A percentile compares a stretch with the other conserved stretches of the same genome.
Evolutionary conservation across 2,329 filamentous ascomycete species (phyloP).

Genomic region (Ophiocordyceps australis): DNA sequence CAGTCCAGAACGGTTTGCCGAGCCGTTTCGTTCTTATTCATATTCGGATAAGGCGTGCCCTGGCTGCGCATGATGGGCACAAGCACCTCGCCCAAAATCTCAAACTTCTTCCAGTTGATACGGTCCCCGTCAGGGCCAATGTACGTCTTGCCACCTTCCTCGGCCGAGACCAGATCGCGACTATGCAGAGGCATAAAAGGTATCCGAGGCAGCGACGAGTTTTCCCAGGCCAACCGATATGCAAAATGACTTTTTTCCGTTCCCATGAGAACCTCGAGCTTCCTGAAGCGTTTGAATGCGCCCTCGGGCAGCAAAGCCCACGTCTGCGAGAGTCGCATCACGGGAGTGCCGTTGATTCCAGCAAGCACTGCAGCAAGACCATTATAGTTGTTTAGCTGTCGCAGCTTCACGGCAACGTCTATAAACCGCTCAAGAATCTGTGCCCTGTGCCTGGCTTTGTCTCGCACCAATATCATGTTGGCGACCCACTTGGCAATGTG

Average conservation of each 20-base stretch:
- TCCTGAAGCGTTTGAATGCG: conserved; percentile 68
- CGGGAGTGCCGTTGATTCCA: conserved; percentile 73
- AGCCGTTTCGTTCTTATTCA: conserved; percentile 50
- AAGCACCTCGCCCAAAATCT: conserved; percentile 84
- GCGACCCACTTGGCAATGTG: conserved; percentile 69
- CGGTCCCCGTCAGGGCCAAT: conserved; percentile 53
- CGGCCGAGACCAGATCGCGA: conserved; percentile 77
- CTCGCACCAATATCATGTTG: conserved; percentile 71
- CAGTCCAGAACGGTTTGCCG: conserved; percentile 66
- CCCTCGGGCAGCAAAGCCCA: conserved; percentile 53
- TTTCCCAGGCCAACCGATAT: conserved; percentile 95
- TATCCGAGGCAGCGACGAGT: conserved; percentile 75
- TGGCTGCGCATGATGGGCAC: conserved; percentile 86
- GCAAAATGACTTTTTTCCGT: conserved; percentile 84
- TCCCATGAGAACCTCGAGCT: conserved; percentile 81
- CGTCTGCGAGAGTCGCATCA: conserved; percentile 70
- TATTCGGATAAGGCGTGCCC: conserved; percentile 59
- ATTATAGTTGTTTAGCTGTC: conserved; percentile 93
- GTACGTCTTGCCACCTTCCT: conserved; percentile 84
- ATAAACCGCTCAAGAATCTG: conserved; percentile 92
- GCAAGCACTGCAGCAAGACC: conserved; percentile 85
- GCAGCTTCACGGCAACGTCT: conserved; percentile 68
- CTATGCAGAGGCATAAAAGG: conserved; percentile 85
- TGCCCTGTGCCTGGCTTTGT: conserved; percentile 90
- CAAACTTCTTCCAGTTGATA: conserved; percentile 97